phyloP scores from a whole-genome alignment of 2,329 filamentous ascomycete genomes.

The Fusarium secorum region DNA sequence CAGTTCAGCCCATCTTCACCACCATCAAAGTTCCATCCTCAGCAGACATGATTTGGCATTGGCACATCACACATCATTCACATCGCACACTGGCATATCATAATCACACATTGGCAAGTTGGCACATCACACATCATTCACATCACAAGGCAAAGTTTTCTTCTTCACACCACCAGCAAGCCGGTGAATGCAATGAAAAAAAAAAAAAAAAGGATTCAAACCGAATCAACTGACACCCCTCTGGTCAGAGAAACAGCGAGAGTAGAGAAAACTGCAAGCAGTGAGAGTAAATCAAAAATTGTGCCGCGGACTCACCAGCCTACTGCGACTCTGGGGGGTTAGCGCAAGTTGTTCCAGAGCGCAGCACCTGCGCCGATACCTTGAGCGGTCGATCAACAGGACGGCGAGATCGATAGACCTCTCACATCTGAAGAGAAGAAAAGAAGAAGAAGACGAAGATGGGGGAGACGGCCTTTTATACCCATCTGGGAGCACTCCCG shows the following conservation, averaged over 20 bases:
- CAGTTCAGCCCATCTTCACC: background rate
- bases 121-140: background rate
- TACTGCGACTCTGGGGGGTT: background rate
- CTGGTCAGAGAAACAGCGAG: background rate
- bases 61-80: background rate
- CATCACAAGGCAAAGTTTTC: background rate
- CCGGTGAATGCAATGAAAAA: constrained; percentile 7
- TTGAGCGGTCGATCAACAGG: no score
- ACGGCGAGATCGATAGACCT: no score
- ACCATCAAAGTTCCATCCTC: background rate
- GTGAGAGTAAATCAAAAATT: background rate
- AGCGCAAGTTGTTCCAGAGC: background rate
- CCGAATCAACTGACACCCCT: background rate
- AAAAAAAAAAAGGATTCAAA: background rate
- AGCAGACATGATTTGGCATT: background rate
- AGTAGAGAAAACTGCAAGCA: constrained; percentile 1
- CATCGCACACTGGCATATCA: no score
- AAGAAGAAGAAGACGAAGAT: background rate
- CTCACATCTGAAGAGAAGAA: background rate
- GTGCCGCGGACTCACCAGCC: background rate
- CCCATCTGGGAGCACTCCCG: background rate
- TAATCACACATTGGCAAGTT: no score
- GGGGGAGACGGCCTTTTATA: background rate
- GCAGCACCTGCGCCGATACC: background rate
- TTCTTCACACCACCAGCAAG: constrained; percentile 3